Conservation (phyloP, 2,329 filamentous ascomycete genomes). For the Sporothrix humicola region DNA sequence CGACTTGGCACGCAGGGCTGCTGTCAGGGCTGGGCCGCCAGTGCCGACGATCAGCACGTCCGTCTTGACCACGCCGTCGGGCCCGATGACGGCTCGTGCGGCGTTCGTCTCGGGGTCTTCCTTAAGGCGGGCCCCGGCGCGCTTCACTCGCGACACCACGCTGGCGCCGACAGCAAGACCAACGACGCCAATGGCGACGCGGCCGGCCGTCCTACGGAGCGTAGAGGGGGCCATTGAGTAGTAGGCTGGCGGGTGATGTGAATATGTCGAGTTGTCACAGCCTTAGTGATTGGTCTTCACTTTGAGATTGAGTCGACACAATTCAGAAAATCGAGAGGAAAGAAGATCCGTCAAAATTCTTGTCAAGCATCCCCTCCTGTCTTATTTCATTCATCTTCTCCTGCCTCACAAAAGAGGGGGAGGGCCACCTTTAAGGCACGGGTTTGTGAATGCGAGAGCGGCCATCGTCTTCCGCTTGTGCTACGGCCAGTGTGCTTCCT, state of each 20-base stretch:
- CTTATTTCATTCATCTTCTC: too few species aligned
- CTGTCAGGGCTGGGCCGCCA: conserved; percentile 44
- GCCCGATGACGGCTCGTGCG: conserved; percentile 27
- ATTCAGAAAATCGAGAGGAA: not conserved
- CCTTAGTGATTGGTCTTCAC: not conserved
- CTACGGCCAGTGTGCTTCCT: not conserved
- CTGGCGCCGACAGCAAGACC: conserved; percentile 26
- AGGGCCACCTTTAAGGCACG: not conserved
- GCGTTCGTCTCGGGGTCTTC: conserved; percentile 31
- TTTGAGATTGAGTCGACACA: not conserved
- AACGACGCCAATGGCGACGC: conserved; percentile 26
- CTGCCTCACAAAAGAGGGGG: not conserved
- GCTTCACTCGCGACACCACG: conserved; percentile 30
- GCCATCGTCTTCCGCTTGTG: conserved; percentile 15
- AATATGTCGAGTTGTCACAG: not conserved
- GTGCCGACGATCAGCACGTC: conserved; percentile 45
- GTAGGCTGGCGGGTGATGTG: not conserved
- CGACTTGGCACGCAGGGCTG: conserved; percentile 42
- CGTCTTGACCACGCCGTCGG: conserved; percentile 29
- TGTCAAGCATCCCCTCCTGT: not conserved
- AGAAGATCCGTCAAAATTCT: not conserved
- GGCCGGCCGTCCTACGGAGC: conserved; percentile 29
- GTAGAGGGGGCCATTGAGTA: conserved; percentile 21
- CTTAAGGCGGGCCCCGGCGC: conserved; percentile 26
- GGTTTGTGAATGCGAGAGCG: conserved; percentile 12